These are phyloP conservation scores for Penicillium sclerotigenum DNA, from an alignment of 2,329 filamentous ascomycete species.

Conservation along the genomic window DNA sequence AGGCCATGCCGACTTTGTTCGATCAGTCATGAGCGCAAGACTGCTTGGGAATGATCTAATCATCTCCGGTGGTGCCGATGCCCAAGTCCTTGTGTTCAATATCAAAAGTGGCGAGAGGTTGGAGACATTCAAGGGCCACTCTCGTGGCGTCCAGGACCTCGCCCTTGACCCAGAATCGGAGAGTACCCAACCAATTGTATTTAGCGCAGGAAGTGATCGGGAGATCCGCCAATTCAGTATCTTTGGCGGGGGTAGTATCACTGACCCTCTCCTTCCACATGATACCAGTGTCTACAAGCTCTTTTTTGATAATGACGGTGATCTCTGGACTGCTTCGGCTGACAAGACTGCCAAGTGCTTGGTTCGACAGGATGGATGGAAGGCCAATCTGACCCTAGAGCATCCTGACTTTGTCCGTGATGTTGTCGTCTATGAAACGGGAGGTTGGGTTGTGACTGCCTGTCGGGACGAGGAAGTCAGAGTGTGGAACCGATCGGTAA, in stretches of 20 bases:
- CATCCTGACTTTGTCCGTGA: conserved; percentile 92
- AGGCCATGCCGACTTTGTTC: conserved; percentile 90
- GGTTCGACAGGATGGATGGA: conserved; percentile 65
- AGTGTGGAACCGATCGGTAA: conserved; percentile 70
- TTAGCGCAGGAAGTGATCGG: conserved; percentile 77
- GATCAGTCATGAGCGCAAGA: conserved; percentile 64
- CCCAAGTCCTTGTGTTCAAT: conserved; percentile 82
- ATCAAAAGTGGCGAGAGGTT: conserved; percentile 63
- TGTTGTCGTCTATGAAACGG: conserved; percentile 65
- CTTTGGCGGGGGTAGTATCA: conserved; percentile 43
- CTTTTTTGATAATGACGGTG: conserved; percentile 66
- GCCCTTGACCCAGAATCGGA: conserved; percentile 63
- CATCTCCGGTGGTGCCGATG: conserved; percentile 73
- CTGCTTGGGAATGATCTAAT: conserved; percentile 62
- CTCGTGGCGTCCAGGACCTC: conserved; percentile 75
- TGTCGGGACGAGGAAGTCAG: conserved; percentile 90
- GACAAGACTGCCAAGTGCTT: conserved; percentile 86
- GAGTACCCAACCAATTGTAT: conserved; percentile 52
- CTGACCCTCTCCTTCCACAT: conserved; percentile 68
- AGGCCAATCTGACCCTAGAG: conserved; percentile 65
- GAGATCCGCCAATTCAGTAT: conserved; percentile 66
- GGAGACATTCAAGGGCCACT: conserved; percentile 73
- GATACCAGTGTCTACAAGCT: conserved; percentile 88
- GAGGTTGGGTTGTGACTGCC: conserved; percentile 78
- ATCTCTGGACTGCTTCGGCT: conserved; percentile 89